Conservation (phyloP, 2,329 filamentous ascomycete species). For the Aspergillus hortae region DNA sequence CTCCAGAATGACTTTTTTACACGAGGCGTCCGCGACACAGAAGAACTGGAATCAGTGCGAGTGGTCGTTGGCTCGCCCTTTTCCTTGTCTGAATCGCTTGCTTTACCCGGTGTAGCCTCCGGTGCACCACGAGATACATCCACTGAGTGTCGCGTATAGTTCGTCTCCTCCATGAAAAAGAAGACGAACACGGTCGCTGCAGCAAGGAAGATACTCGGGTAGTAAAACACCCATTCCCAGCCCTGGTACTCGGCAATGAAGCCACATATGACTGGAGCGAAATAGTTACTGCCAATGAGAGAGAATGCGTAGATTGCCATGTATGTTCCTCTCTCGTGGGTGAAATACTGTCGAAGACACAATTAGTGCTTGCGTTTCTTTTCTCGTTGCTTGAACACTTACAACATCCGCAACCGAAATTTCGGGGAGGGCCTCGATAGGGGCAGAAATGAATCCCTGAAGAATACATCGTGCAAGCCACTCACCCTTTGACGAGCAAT, state of each 20-base stretch:
- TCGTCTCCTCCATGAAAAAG: slow-evolving; percentile 56
- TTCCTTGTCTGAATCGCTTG: background rate
- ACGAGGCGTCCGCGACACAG: background rate
- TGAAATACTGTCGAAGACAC: slow-evolving; percentile 34
- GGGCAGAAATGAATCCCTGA: slow-evolving; percentile 38
- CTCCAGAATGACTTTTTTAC: background rate
- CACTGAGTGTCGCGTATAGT: slow-evolving; percentile 37
- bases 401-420: slow-evolving; percentile 41
- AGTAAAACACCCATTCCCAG: slow-evolving; percentile 50
- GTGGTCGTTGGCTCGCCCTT: background rate
- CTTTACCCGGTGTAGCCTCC: background rate
- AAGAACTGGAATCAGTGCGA: background rate
- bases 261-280: slow-evolving; percentile 46
- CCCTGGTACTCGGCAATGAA: slow-evolving; percentile 46
- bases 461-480: slow-evolving; percentile 39
- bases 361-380: too few relatives aligned
- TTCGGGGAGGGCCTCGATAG: slow-evolving; percentile 41
- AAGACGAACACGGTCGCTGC: slow-evolving; percentile 47
- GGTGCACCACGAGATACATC: background rate
- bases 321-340: slow-evolving; percentile 39
- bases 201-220: slow-evolving; percentile 50
- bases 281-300: slow-evolving; percentile 41
- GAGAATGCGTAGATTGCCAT: slow-evolving; percentile 41
- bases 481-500: slow-evolving; percentile 30
- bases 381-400: slow-evolving; percentile 9